Percentiles rank a stretch among this genome's conserved stretches.
Evolutionary conservation across 805 yeast species (phyloP).

Genomic region (Torulaspora quercuum): DNA sequence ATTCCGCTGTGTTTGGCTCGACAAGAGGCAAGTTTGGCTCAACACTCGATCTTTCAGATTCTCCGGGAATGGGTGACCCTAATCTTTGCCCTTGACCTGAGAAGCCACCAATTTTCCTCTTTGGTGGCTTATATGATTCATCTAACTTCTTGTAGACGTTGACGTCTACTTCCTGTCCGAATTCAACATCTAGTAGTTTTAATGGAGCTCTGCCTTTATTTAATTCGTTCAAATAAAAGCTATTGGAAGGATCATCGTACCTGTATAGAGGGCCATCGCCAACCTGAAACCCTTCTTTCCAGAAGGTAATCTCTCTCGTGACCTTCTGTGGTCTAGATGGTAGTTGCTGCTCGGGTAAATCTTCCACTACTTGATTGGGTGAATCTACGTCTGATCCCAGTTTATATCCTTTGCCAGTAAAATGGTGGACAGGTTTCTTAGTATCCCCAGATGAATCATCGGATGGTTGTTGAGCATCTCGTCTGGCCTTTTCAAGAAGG

Average conservation of each 20-base stretch:
- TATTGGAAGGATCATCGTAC: slow-evolving; percentile 91
- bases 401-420: slow-evolving; percentile 42
- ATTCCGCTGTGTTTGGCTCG: slow-evolving; percentile 24
- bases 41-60: slow-evolving; percentile 33
- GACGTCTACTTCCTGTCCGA: slow-evolving; percentile 92
- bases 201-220: slow-evolving; percentile 91
- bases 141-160: slow-evolving; percentile 76
- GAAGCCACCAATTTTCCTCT: slow-evolving; percentile 60
- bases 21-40: slow-evolving; percentile 14
- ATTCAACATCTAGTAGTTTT: slow-evolving; percentile 71
- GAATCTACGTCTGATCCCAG: slow-evolving; percentile 38
- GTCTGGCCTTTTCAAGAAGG: slow-evolving; percentile 64
- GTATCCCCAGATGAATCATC: slow-evolving; percentile 27
- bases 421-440: slow-evolving; percentile 33
- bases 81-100: slow-evolving; percentile 77
- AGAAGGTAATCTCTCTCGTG: slow-evolving; percentile 79
- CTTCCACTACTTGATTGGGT: slow-evolving; percentile 37
- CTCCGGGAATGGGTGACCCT: slow-evolving; percentile 88
- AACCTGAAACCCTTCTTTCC: slow-evolving; percentile 95
- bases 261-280: slow-evolving; percentile 85
- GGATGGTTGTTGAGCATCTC: slow-evolving; percentile 50
- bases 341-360: slow-evolving; percentile 34
- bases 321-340: slow-evolving; percentile 47
- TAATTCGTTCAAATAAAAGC: slow-evolving; percentile 70
- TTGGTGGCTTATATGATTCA: slow-evolving; percentile 75